Base-by-base conservation (phyloP, 2,329 filamentous ascomycete genomes). In the Phoma sp. region DNA sequence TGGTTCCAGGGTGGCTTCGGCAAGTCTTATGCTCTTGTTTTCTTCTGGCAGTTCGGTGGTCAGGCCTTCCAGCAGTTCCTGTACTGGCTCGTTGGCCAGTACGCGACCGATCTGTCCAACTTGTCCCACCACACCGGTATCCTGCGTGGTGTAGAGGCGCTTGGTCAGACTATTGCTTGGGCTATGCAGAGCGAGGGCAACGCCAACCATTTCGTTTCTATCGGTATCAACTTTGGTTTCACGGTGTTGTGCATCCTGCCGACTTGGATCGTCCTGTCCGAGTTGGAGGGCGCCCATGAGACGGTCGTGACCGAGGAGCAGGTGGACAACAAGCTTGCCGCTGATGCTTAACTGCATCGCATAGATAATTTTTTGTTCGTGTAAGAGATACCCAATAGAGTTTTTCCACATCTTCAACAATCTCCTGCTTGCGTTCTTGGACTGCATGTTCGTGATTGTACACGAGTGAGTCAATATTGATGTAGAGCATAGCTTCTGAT, bases 41-140 rank as follows among this genome's bases (percentile, higher is more conserved):
- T 72, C 52, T 73, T 72, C 62, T 72, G 69, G 71, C 69, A 72
- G 27, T 74, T 74, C 23, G 69, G 67, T 18, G 71, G 71, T 0
- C 71, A 74, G 48, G 69, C 71, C 0, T 74, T 73, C 57, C 71
- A 73, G 58, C 71, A 74, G 45, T 73, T 73, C 35, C 47, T 73
- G 14, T 73, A 73, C 52, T 73, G 71, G 71, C 50, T 73, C 3
- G 65, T 73, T 4, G 71, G 71, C n/a, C 71, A 73, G 55, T 73
- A 73, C 33, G 67, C 71, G 1, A 72, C 68, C 1, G 63, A 72
- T 50, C 54, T 73, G 0, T 68, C 64, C 3, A 68, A 67, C 23
- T 32, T 72, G 35, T 68, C 64, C 11, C 70, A 72, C 57, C 67
- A 70, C 40, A 71, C 69, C n/a, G 70, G 70, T 48, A 73, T 73